Percentiles rank a stretch among this genome's conserved stretches.
These are phyloP conservation scores for Hypericum perforatum DNA, from an alignment of 345 rosid species.

Conservation along the genomic window DNA sequence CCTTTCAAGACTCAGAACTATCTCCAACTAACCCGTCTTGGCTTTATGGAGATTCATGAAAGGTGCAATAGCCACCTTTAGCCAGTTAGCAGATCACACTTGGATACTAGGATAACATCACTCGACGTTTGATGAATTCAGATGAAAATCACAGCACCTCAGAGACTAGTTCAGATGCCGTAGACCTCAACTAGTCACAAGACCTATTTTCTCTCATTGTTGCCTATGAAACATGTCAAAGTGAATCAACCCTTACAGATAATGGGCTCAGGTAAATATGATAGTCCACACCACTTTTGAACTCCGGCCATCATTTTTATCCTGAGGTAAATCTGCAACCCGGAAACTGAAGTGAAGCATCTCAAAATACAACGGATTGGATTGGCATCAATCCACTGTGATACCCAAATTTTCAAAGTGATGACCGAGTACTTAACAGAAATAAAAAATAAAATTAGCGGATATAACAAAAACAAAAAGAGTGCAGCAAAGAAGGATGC, in stretches of 20 bases:
- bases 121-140: conserved; percentile 3
- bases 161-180: conserved; percentile 11
- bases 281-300: conserved; percentile 23
- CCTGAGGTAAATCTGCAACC: conserved; percentile 30
- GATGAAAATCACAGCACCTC: conserved; percentile 4
- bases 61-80: too few species aligned
- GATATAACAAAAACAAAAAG: too few species aligned
- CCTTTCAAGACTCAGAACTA: too few species aligned
- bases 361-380: conserved; percentile 19
- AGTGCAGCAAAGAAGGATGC: too few species aligned
- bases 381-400: background rate
- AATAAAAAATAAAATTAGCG: too few species aligned
- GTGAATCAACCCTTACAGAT: conserved; percentile 17
- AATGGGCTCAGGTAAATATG: conserved; percentile 12
- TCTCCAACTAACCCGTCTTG: too few species aligned
- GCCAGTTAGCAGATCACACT: too few species aligned
- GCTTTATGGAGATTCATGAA: too few species aligned
- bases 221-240: conserved; percentile 8
- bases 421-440: too few species aligned
- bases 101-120: background rate
- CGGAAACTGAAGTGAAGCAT: conserved; percentile 32
- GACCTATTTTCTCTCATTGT: conserved; percentile 9
- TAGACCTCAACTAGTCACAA: conserved; percentile 7
- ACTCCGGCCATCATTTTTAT: conserved; percentile 27
- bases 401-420: too few species aligned